Evolutionary conservation across 768 basidiomycete genomes (phyloP).

Genomic region (Tylopilus felleus): DNA sequence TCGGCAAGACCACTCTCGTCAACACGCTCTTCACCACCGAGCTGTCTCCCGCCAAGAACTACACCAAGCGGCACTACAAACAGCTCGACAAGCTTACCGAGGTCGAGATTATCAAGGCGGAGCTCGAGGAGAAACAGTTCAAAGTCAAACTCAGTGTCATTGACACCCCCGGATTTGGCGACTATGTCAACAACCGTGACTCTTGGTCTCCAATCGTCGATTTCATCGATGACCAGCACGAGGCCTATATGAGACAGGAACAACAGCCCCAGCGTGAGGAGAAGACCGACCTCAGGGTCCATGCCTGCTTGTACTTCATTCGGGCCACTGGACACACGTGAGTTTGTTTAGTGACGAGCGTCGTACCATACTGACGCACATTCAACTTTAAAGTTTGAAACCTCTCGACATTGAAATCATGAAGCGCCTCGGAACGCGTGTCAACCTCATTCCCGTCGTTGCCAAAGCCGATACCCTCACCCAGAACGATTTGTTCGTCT

Average conservation of each 20-base stretch:
- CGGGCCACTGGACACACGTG: slow-evolving; percentile 95
- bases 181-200: slow-evolving; percentile 99
- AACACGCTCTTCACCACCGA: slow-evolving; percentile 99
- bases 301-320: slow-evolving; percentile 97
- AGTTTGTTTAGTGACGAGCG: slow-evolving; percentile 30
- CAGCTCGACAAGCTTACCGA: slow-evolving; percentile 99
- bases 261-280: slow-evolving; percentile 95
- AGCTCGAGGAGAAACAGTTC: slow-evolving; percentile 98
- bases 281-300: slow-evolving; percentile 93
- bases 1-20: slow-evolving; percentile 96
- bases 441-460: slow-evolving; percentile 96
- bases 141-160: slow-evolving; percentile 99
- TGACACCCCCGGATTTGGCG: slow-evolving; percentile 98
- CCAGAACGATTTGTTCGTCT: slow-evolving; percentile 83
- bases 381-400: slow-evolving; percentile 56
- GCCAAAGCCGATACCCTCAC: slow-evolving; percentile 98
- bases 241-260: slow-evolving; percentile 96
- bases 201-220: slow-evolving; percentile 98
- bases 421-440: slow-evolving; percentile 97
- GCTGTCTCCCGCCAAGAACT: slow-evolving; percentile 89
- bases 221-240: slow-evolving; percentile 95
- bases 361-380: slow-evolving; percentile 1
- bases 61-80: slow-evolving; percentile 83
- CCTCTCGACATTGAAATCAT: slow-evolving; percentile 99
- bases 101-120: slow-evolving; percentile 98